These are phyloP conservation scores for Candida tammaniensis DNA, from an alignment of 805 yeast species.

Conservation along the genomic window DNA sequence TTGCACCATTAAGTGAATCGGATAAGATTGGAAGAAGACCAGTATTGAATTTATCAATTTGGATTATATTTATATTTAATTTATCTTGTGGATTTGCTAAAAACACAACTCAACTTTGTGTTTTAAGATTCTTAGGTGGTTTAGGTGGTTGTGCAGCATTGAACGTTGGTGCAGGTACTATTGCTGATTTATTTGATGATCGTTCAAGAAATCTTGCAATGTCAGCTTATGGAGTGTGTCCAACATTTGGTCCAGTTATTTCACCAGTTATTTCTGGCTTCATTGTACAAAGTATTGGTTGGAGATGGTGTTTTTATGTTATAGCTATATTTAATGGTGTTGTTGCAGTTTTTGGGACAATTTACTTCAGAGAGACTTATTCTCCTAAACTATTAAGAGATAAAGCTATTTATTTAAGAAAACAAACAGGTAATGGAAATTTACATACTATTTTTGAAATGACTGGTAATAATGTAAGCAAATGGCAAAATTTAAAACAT, in stretches of 20 bases:
- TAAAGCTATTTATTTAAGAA: conserved; percentile 26
- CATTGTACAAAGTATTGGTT: conserved; percentile 26
- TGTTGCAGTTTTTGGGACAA: conserved; percentile 28
- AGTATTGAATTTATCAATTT: conserved; percentile 30
- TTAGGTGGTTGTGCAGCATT: conserved; percentile 37
- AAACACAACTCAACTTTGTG: conserved; percentile 30
- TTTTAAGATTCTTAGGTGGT: conserved; percentile 35
- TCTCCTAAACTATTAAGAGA: conserved; percentile 30
- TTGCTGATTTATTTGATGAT: conserved; percentile 36
- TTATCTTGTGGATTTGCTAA: conserved; percentile 35
- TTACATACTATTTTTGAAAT: conserved; percentile 39
- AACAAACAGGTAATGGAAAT: conserved; percentile 33
- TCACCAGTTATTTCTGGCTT: conserved; percentile 38
- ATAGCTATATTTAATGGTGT: conserved; percentile 33
- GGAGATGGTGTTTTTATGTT: conserved; percentile 39
- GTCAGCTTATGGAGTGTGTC: conserved; percentile 37
- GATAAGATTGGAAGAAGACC: conserved; percentile 35
- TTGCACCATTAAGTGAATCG: conserved; percentile 38
- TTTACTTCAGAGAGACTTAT: conserved; percentile 34
- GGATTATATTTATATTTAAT: conserved; percentile 34
- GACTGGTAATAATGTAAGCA: conserved; percentile 13
- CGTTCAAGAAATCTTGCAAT: conserved; percentile 29
- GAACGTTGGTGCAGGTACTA: conserved; percentile 38
- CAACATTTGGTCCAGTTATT: conserved; percentile 36
- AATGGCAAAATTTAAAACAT: conserved; percentile 2